Evolutionary conservation across 768 basidiomycete species (phyloP).

Genomic region (Auriscalpium orientale): DNA sequence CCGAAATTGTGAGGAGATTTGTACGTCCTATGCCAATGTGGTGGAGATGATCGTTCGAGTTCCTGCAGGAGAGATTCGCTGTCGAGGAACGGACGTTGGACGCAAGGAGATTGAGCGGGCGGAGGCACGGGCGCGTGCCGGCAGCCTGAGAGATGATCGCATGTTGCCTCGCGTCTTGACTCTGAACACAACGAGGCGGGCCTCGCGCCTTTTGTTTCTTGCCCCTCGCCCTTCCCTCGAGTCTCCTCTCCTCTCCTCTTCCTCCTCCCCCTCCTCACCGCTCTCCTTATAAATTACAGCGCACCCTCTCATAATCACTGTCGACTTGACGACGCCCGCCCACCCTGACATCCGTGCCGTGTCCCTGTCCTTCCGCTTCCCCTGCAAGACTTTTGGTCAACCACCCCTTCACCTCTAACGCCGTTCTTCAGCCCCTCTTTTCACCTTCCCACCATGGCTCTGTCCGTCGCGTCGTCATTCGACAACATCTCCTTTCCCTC

Average conservation of each 20-base stretch:
- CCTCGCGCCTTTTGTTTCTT: background rate
- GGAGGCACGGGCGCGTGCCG: no score
- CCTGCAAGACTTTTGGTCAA: background rate
- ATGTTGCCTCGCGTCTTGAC: no score
- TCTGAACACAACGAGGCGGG: background rate
- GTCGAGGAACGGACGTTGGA: no score
- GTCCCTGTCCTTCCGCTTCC: background rate
- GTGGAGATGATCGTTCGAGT: no score
- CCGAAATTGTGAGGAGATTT: no score
- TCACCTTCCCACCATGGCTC: conserved; percentile 4
- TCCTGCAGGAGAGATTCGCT: no score
- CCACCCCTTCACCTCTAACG: background rate
- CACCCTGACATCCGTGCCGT: background rate
- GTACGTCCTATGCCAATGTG: no score
- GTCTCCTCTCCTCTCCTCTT: background rate
- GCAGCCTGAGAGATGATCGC: no score
- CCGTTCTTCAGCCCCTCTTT: background rate
- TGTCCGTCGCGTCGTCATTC: conserved; percentile 5
- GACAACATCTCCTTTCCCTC: conserved; percentile 7
- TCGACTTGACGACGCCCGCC: background rate
- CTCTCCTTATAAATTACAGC: conserved; percentile 22
- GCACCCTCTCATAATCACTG: conserved; percentile 13
- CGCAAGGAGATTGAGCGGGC: no score
- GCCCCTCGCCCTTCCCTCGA: background rate
- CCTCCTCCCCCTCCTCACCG: background rate